Evolutionary conservation across 148 eudicot genomes (phyloP), one percentile per base, ranked within the genome.

Genomic region (Hydrangea macrophylla): DNA sequence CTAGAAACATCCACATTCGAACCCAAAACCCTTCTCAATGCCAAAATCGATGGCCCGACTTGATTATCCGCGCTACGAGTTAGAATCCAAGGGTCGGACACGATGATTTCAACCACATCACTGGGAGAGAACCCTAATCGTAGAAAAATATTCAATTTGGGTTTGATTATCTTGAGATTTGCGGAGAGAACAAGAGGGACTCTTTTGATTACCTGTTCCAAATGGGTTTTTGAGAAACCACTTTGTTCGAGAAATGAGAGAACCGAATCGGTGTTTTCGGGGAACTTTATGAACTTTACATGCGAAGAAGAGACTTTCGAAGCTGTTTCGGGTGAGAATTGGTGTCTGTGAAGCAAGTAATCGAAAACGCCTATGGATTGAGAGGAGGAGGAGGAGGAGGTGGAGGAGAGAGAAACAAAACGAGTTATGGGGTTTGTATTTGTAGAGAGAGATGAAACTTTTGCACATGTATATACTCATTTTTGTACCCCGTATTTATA

Each of bases 191-290:
- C 32, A 1, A 9, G 17, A 1, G 76, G 79, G 15, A 50, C 9
- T 7, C 54, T 25, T 39, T 63, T 15, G 28, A 71, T 17, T 23
- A 75, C 10, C 0, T 32, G 31, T 55, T 78, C 77, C 13, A 78
- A 20, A 17, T 69, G 67, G 54, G 63, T 9, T 11, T 28, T 31
- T 0, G 80, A 76, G 12, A 76, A 6, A 2, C 80, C 75, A 32
- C 2, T 39, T n/a, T 66, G 55, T 54, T 61, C 54, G 0, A 76
- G 61, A 28, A 40, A 76, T 26, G 36, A 60, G 7, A 76, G 48
- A 7, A 61, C 63, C 3, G 58, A 60, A 28, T 55, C 59, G 12
- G 69, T 40, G 0, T 10, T 42, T 33, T 40, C n/a, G 27, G 31
- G 60, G 31, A 6, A 64, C n/a, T 70, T 62, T n/a, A n/a, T n/a